These are phyloP conservation scores for Bipolaris gigantea DNA, from an alignment of 2,329 filamentous ascomycete genomes.

Conservation along the genomic window DNA sequence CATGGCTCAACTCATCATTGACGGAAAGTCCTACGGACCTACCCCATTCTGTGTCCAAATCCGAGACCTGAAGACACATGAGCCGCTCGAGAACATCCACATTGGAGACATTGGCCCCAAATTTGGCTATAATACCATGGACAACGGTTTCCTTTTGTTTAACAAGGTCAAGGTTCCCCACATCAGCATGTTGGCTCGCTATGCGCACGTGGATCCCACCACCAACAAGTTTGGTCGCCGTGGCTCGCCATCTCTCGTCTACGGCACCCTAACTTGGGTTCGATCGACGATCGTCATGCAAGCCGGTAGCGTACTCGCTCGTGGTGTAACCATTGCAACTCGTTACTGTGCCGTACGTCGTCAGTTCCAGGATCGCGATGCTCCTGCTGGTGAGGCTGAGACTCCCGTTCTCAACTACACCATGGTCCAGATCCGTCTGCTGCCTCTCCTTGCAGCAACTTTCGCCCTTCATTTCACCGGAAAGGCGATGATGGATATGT, in stretches of 20 bases:
- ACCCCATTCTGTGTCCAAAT: constrained; percentile 80
- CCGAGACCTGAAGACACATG: constrained; percentile 55
- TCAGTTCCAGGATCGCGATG: constrained; percentile 78
- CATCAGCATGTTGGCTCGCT: constrained; percentile 71
- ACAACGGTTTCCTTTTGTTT: constrained; percentile 78
- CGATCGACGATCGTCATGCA: constrained; percentile 74
- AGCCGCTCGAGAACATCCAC: constrained; percentile 58
- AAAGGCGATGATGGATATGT: constrained; percentile 72
- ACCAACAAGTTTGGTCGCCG: constrained; percentile 70
- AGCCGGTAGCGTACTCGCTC: constrained; percentile 69
- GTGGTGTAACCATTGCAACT: constrained; percentile 76
- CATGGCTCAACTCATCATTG: constrained; percentile 74
- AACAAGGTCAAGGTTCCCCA: constrained; percentile 77
- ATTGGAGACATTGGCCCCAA: constrained; percentile 82
- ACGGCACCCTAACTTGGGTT: constrained; percentile 76
- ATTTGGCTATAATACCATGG: constrained; percentile 79
- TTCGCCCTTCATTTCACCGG: constrained; percentile 82
- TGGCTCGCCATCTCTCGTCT: constrained; percentile 67
- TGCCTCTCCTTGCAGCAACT: constrained; percentile 72
- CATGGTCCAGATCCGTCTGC: constrained; percentile 74
- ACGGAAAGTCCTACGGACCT: constrained; percentile 69
- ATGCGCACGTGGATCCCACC: constrained; percentile 67
- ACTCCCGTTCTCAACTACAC: constrained; percentile 79
- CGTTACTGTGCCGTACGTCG: constrained; percentile 72
- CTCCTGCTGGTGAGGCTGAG: constrained; percentile 62